phyloP scores from a whole-genome alignment of 1,284 basidiomycete species.

The Ceratobasidium sp. region DNA sequence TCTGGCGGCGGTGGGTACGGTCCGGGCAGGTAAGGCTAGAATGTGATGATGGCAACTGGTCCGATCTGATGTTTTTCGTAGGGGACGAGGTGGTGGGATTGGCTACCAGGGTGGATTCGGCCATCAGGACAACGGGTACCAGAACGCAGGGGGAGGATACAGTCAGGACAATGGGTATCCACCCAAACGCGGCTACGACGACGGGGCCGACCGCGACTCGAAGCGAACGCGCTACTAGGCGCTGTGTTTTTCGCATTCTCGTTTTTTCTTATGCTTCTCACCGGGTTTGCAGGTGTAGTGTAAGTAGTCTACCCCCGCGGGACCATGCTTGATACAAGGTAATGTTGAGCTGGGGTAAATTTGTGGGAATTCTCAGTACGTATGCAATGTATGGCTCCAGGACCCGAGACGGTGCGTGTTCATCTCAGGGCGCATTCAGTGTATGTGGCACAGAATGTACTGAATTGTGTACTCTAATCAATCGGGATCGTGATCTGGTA shows the following conservation, averaged over 20 bases:
- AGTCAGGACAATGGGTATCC: constrained; percentile 39
- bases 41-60: not conserved
- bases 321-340: constrained; percentile 30
- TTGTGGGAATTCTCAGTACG: constrained; percentile 25
- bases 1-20: constrained; percentile 37
- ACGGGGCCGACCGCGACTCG: constrained; percentile 48
- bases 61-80: not conserved
- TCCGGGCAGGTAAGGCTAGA: constrained; percentile 24
- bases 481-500: not conserved
- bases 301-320: constrained; percentile 27
- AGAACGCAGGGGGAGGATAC: constrained; percentile 35
- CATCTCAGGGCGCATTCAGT: not conserved
- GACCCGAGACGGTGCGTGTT: constrained; percentile 4
- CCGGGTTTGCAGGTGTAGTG: constrained; percentile 36
- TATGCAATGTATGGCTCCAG: constrained; percentile 10
- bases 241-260: constrained; percentile 24
- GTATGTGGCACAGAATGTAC: constrained; percentile 16
- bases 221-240: constrained; percentile 48
- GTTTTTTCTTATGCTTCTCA: constrained; percentile 24
- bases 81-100: constrained; percentile 42
- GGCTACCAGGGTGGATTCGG: constrained; percentile 41
- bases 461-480: constrained; percentile 21
- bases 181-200: constrained; percentile 49
- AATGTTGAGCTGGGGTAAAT: constrained; percentile 24
- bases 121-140: constrained; percentile 38